Percentiles rank a stretch among this genome's conserved stretches.
Evolutionary conservation across 2,329 filamentous ascomycete species (phyloP).

Genomic region (Atkinsonella hypoxylon): DNA sequence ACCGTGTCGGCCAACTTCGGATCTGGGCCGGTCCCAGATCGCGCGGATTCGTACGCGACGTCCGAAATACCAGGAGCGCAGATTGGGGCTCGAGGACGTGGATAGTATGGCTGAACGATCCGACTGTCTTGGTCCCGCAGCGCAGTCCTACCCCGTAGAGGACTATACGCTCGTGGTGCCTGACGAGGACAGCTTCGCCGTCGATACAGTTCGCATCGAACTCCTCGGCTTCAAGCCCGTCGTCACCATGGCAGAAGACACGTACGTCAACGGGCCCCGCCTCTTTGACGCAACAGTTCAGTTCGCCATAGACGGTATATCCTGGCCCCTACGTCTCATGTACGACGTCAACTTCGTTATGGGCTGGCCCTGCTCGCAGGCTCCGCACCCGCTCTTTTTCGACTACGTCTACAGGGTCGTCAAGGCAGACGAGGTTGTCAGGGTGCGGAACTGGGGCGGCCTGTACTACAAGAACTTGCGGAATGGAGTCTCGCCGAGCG

Average conservation of each 20-base stretch:
- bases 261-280: slow-evolving; percentile 22
- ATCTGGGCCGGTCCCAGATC: slow-evolving; percentile 57
- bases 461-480: slow-evolving; percentile 22
- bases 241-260: slow-evolving; percentile 17
- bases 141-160: slow-evolving; percentile 49
- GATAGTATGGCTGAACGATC: slow-evolving; percentile 55
- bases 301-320: slow-evolving; percentile 51
- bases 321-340: slow-evolving; percentile 49
- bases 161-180: slow-evolving; percentile 55
- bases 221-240: slow-evolving; percentile 46
- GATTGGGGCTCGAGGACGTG: slow-evolving; percentile 46
- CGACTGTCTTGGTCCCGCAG: slow-evolving; percentile 54
- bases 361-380: slow-evolving; percentile 52
- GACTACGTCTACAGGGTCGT: slow-evolving; percentile 53
- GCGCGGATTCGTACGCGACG: slow-evolving; percentile 52
- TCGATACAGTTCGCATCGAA: slow-evolving; percentile 59
- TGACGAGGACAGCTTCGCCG: slow-evolving; percentile 42
- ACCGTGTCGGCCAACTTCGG: slow-evolving; percentile 54
- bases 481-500: slow-evolving; percentile 15
- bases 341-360: slow-evolving; percentile 55
- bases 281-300: slow-evolving; percentile 49
- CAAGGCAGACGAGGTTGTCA: slow-evolving; percentile 52
- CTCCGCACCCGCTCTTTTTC: slow-evolving; percentile 59
- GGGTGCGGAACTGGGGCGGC: slow-evolving; percentile 53
- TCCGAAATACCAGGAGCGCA: slow-evolving; percentile 33